phyloP scores from a whole-genome alignment of 2,329 filamentous ascomycete genomes.

The Pseudogymnoascus destructans region DNA sequence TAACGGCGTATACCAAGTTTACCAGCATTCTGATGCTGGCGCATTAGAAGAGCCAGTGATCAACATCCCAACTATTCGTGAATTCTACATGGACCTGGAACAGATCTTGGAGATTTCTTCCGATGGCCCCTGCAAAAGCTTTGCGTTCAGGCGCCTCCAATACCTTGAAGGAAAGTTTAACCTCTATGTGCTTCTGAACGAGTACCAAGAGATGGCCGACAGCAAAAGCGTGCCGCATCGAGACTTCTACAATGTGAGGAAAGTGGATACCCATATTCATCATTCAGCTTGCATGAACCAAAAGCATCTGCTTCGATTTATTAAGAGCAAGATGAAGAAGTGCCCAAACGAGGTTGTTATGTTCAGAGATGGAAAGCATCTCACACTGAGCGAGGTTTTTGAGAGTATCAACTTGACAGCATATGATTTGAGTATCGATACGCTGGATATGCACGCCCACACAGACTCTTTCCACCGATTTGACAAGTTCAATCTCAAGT shows the following conservation, averaged over 20 bases:
- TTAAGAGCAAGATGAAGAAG: conserved; percentile 99
- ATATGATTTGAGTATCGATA: conserved; percentile 96
- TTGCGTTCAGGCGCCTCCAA: conserved; percentile 85
- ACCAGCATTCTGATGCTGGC: conserved; percentile 51
- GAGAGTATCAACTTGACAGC: conserved; percentile 94
- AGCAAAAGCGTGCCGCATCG: conserved; percentile 95
- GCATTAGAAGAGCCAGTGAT: conserved; percentile 58
- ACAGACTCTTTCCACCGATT: conserved; percentile 98
- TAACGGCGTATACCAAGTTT: conserved; percentile 85
- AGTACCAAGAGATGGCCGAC: conserved; percentile 95
- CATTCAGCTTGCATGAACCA: conserved; percentile 99
- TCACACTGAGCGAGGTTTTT: conserved; percentile 88
- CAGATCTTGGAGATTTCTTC: conserved; percentile 77
- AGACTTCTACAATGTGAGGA: conserved; percentile 98
- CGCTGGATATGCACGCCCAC: conserved; percentile 97
- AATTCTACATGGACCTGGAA: conserved; percentile 94
- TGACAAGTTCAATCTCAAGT: conserved; percentile 99
- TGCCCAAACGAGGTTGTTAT: conserved; percentile 87
- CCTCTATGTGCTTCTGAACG: conserved; percentile 81
- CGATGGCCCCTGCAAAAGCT: conserved; percentile 92
- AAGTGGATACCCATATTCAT: conserved; percentile 97
- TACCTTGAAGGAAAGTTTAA: conserved; percentile 97
- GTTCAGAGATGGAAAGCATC: conserved; percentile 78
- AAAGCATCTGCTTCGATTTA: conserved; percentile 93
- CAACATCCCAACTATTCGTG: conserved; percentile 77